Evolutionary conservation across 2,329 filamentous ascomycete genomes (phyloP).

Genomic region (Bertia moriformis): DNA sequence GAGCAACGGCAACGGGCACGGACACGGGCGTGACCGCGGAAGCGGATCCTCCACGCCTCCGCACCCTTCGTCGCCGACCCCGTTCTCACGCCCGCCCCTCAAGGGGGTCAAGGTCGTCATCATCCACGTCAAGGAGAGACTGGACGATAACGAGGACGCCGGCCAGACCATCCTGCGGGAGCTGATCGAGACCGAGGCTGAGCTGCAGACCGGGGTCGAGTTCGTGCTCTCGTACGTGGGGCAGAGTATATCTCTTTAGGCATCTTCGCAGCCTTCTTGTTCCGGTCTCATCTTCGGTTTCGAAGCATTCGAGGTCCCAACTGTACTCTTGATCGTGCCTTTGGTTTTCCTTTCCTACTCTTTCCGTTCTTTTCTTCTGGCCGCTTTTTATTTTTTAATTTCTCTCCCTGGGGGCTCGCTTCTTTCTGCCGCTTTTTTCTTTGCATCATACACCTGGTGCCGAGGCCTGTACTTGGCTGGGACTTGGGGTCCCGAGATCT

Average conservation of each 20-base stretch:
- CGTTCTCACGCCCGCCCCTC: constrained; percentile 29
- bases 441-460: no score
- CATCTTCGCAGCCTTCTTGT: no score
- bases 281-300: no score
- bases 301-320: no score
- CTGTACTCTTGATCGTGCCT: no score
- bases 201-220: constrained; percentile 58
- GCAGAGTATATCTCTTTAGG: constrained; percentile 38
- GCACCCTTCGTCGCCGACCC: constrained; percentile 7
- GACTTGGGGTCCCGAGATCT: no score
- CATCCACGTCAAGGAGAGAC: constrained; percentile 83
- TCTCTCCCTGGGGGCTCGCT: background rate
- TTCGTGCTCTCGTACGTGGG: constrained; percentile 61
- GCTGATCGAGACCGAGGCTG: constrained; percentile 49
- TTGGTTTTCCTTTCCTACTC: background rate
- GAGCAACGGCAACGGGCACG: no score
- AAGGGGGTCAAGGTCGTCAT: constrained; percentile 67
- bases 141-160: constrained; percentile 54
- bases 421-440: no score
- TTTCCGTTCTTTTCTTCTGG: background rate
- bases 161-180: constrained; percentile 57
- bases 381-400: background rate
- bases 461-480: no score
- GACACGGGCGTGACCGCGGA: constrained; percentile 2
- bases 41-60: constrained; percentile 4